Base-by-base conservation (phyloP, 2,329 filamentous ascomycete genomes). In the Colletotrichum chrysophilum region DNA sequence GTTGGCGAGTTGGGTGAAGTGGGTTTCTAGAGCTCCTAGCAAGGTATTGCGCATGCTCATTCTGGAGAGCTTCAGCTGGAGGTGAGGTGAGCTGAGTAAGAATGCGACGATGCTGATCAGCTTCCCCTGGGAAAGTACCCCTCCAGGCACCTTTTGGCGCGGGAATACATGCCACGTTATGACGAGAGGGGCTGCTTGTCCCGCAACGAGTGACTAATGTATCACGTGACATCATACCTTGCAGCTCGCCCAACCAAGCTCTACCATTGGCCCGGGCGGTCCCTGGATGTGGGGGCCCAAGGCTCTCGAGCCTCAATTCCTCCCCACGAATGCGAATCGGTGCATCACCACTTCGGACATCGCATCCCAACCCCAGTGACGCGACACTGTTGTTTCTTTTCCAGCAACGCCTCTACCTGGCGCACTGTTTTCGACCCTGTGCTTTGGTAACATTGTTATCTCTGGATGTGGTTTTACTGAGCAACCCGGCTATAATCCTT, bases 241-340 rank as follows among this genome's bases (percentile, higher is more conserved):
- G n/a, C 10, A 69, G 70, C 34, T 66, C 7, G 28, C 16, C 16
- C 48, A 18, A 8, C 3, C 6, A n/a, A 76, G 74, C 70, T 75
- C 26, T 30, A 32, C 24, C 38, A 76, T 76, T 76, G 74, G 74
- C 7, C 48, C 32, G 61, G 52, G 38, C 13, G 21, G 12, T 26
- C 21, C 61, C 36, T 60, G n/a, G 13, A n/a, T 71, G 71, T 76
- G 74, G 74, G 74, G 74, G 48, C 24, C 55, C 24, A 43, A 62
- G 74, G 60, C 71, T 75, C 66, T 74, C 71, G 65, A 76, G 66
- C 74, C 74, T 76, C 70, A 76, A 74, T 76, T 69, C 70, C 74
- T 76, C 70, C 66, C 74, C 71, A 75, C 66, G 71, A 64, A 43
- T 76, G 70, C 55, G 74, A 76, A 75, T 75, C 43, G 70, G 56